Base-by-base conservation (phyloP, 768 basidiomycete genomes). In the Agrocybe praecox region DNA sequence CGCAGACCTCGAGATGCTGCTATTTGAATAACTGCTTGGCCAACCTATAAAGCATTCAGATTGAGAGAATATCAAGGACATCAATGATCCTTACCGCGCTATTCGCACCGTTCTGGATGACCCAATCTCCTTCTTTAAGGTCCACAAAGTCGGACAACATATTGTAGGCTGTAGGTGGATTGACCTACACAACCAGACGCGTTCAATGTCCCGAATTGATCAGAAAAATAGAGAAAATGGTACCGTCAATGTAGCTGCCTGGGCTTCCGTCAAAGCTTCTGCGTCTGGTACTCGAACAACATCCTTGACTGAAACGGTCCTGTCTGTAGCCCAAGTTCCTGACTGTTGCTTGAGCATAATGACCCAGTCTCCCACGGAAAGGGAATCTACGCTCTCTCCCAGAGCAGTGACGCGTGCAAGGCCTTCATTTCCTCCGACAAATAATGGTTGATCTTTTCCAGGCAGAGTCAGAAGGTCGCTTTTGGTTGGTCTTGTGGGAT, bases 71-170 rank as follows among this genome's bases (percentile, higher is more conserved):
- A 32, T n/a, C 42, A 29, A 47, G 22, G 14, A 21, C 15, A 14
- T 32, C 10, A n/a, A 11, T 52, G 21, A 50, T 15, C 72, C 86
- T 47, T 56, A 92, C 92, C 18, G 90, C 89, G 62, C 89, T 89
- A 63, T 95, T 95, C 18, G 86, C 87, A 23, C 91, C 93, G 59
- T 94, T 95, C 70, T 95, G 93, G 11, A 95, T 68, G 15, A 96
- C 77, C 88, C 88, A 94, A 46, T 92, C 89, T 3, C 88, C 92
- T 47, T 79, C 75, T 49, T 82, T 59, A 43, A 94, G 79, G 33
- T 76, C 62, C 6, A 85, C 79, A 69, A 87, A 94, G 53, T 89
- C 83, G 32, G 78, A 79, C 10, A 96, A 79, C 87, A 96, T 90
- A 63, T 89, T 88, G 60, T 87, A 87, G 1, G 94, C 94, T 0